Evolutionary conservation across 208 protist genomes (phyloP).

Genomic region (Trichomonas vaginalis): DNA sequence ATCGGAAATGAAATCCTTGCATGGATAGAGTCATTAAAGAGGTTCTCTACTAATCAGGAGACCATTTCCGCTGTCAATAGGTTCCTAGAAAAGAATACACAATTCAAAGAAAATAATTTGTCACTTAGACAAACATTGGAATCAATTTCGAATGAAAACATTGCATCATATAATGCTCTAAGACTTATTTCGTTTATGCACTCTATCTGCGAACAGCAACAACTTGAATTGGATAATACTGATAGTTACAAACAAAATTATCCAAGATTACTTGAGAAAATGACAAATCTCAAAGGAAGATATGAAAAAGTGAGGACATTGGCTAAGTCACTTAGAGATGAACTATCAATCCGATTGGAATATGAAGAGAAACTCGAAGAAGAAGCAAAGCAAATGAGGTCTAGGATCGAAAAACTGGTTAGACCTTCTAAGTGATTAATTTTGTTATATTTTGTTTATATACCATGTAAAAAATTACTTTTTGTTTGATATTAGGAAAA

Average conservation of each 20-base stretch:
- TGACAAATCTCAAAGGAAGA: background rate
- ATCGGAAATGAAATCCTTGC: background rate
- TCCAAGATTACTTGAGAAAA: background rate
- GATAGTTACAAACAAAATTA: background rate
- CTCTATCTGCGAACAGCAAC: background rate
- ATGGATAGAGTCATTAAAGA: background rate
- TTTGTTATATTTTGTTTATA: too few relatives aligned
- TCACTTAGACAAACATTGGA: background rate
- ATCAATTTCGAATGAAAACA: background rate
- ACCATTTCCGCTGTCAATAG: background rate
- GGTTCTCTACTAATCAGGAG: background rate
- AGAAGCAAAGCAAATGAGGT: background rate
- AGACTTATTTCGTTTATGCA: background rate
- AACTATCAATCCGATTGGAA: background rate
- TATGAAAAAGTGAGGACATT: background rate
- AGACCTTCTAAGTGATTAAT: background rate
- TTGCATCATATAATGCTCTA: background rate
- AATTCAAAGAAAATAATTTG: background rate
- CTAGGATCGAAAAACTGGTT: background rate
- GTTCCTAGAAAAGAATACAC: background rate
- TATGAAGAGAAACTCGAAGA: background rate
- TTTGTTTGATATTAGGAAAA: too few relatives aligned
- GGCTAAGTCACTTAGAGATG: background rate
- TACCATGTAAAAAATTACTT: too few relatives aligned
- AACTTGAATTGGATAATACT: background rate